Percentiles rank a stretch among this genome's conserved stretches.
phyloP scores from a whole-genome alignment of 1,284 basidiomycete species.

The Flammula alnicola region DNA sequence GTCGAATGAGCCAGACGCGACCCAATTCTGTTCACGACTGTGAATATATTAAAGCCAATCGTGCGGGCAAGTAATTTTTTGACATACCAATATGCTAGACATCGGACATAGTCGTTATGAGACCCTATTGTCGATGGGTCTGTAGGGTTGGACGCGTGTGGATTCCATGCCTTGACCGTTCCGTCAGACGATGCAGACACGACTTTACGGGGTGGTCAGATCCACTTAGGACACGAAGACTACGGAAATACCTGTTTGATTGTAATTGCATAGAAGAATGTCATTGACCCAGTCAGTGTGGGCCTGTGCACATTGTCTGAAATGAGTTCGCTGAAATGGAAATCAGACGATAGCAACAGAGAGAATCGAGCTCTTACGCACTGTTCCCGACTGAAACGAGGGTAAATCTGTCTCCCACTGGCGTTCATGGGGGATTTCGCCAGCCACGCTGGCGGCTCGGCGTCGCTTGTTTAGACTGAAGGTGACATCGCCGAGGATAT shows the following conservation, averaged over 20 bases:
- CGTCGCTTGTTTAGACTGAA: conserved; percentile 41
- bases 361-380: conserved; percentile 36
- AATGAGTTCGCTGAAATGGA: conserved; percentile 53
- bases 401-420: conserved; percentile 79
- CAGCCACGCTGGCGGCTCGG: conserved; percentile 35
- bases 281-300: conserved; percentile 99
- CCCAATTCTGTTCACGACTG: conserved; percentile 79
- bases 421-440: conserved; percentile 64
- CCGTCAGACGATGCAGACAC: conserved; percentile 96
- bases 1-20: conserved; percentile 96
- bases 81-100: conserved; percentile 74
- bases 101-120: conserved; percentile 92
- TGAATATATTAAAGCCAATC: conserved; percentile 22
- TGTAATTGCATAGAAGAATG: conserved; percentile 88
- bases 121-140: conserved; percentile 81
- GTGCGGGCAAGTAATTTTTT: neutral
- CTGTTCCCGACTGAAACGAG: conserved; percentile 49
- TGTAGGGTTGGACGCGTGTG: conserved; percentile 62
- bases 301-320: conserved; percentile 84
- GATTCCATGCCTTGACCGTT: conserved; percentile 93
- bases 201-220: conserved; percentile 47
- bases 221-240: neutral
- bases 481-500: conserved; percentile 75
- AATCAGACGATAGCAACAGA: conserved; percentile 11
- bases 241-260: conserved; percentile 75